phyloP scores from a whole-genome alignment of 345 rosid genomes.

The Lepidium aucheri region DNA sequence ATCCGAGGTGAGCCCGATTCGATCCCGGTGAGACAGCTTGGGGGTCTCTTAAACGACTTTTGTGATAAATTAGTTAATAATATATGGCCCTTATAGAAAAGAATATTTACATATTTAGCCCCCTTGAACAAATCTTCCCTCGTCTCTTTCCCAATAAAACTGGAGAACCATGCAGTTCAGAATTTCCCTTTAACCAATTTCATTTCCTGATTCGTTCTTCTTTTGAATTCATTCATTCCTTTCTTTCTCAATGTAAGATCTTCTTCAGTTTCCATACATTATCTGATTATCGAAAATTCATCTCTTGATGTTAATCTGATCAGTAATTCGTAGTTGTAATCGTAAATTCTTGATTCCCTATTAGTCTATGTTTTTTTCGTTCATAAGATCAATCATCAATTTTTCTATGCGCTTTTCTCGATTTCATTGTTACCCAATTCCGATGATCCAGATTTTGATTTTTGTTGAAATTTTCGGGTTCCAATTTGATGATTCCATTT shows the following conservation, averaged over 20 bases:
- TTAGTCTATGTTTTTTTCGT: not conserved
- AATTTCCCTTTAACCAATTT: not conserved
- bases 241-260: conserved; percentile 2
- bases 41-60: too few species aligned
- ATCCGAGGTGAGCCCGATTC: too few species aligned
- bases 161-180: conserved; percentile 11
- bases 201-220: not conserved
- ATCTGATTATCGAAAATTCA: not conserved
- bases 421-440: not conserved
- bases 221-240: not conserved
- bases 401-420: not conserved
- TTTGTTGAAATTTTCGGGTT: not conserved
- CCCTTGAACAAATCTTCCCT: not conserved
- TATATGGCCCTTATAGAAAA: not conserved
- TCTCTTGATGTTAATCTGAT: not conserved
- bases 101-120: not conserved
- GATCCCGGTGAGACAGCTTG: too few species aligned
- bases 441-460: not conserved
- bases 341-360: not conserved
- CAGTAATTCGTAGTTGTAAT: not conserved
- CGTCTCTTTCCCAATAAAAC: not conserved
- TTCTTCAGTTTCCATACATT: not conserved
- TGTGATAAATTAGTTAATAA: not conserved
- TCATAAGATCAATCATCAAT: not conserved
- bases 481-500: not conserved